A percentile compares a stretch with the other conserved stretches of the same genome.
Conservation (phyloP, 352 stramenopile genomes). For the Paralagenidium karlingii region DNA sequence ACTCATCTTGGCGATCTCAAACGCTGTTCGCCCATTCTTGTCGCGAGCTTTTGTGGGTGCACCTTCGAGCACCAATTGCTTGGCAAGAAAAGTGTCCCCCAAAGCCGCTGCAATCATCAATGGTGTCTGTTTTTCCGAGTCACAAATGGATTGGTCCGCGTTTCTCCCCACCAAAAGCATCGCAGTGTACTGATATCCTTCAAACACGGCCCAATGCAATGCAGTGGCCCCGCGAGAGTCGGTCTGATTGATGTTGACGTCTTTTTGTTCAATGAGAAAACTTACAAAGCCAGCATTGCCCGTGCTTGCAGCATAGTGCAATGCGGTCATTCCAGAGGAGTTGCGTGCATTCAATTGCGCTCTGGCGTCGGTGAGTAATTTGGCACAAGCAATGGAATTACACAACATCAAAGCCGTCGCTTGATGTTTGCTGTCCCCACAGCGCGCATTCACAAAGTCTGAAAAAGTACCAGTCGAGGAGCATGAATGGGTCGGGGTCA, state of each 20-base stretch:
- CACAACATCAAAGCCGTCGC: constrained; percentile 67
- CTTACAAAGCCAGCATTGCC: constrained; percentile 64
- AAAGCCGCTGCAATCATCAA: constrained; percentile 76
- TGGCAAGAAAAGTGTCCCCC: constrained; percentile 64
- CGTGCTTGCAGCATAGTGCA: constrained; percentile 72
- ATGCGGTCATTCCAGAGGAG: constrained; percentile 63
- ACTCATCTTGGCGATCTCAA: constrained; percentile 60
- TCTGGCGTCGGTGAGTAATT: constrained; percentile 35
- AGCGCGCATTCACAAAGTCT: constrained; percentile 15
- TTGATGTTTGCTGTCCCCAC: constrained; percentile 52
- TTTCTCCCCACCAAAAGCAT: constrained; percentile 38
- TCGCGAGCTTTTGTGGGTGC: constrained; percentile 44
- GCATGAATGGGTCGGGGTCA: background rate
- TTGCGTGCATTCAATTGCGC: constrained; percentile 38
- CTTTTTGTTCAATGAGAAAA: constrained; percentile 30
- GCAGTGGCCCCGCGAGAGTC: constrained; percentile 56
- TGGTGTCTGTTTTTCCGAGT: constrained; percentile 62
- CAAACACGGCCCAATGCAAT: constrained; percentile 74
- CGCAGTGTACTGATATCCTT: constrained; percentile 77
- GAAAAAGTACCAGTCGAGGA: too few relatives aligned
- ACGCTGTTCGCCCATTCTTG: constrained; percentile 56
- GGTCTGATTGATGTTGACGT: constrained; percentile 53
- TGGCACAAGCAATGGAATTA: constrained; percentile 49
- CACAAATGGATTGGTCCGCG: constrained; percentile 30
- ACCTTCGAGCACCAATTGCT: constrained; percentile 75